Percentiles rank a stretch among this genome's conserved stretches.
Conservation (phyloP, 2,329 filamentous ascomycete species). For the Berkeleyomyces rouxiae region DNA sequence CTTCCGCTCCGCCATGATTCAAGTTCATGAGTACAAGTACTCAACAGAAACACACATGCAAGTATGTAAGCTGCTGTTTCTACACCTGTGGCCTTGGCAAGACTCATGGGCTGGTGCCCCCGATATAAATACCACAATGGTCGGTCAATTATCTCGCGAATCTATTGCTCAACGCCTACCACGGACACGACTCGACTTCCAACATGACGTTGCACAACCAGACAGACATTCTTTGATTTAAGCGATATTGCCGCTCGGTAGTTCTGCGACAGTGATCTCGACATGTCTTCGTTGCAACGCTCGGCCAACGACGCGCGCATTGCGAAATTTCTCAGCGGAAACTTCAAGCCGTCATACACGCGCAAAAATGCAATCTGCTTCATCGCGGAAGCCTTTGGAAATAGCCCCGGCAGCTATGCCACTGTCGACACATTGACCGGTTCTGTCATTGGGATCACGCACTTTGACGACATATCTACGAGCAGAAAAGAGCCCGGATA, state of each 20-base stretch:
- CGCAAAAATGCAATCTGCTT: background rate
- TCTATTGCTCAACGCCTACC: too few species aligned
- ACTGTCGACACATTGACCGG: background rate
- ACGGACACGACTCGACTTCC: background rate
- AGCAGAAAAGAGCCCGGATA: background rate
- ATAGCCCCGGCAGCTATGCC: background rate
- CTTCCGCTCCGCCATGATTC: too few species aligned
- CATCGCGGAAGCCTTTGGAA: background rate
- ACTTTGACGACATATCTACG: background rate
- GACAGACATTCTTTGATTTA: background rate
- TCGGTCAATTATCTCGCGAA: too few species aligned
- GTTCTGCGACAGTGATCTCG: background rate
- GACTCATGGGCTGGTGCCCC: too few species aligned
- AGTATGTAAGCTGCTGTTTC: too few species aligned
- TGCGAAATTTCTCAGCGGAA: background rate
- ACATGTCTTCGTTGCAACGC: background rate
- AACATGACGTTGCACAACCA: background rate
- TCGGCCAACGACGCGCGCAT: background rate
- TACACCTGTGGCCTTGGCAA: too few species aligned
- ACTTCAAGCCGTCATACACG: background rate
- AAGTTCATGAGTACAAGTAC: too few species aligned
- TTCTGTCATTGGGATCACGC: too few species aligned
- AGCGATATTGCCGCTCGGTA: background rate
- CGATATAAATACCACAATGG: too few species aligned
- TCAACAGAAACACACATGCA: too few species aligned